Base-by-base conservation (phyloP, 495 filamentous ascomycete genomes). In the Hypoxylon fragiforme region DNA sequence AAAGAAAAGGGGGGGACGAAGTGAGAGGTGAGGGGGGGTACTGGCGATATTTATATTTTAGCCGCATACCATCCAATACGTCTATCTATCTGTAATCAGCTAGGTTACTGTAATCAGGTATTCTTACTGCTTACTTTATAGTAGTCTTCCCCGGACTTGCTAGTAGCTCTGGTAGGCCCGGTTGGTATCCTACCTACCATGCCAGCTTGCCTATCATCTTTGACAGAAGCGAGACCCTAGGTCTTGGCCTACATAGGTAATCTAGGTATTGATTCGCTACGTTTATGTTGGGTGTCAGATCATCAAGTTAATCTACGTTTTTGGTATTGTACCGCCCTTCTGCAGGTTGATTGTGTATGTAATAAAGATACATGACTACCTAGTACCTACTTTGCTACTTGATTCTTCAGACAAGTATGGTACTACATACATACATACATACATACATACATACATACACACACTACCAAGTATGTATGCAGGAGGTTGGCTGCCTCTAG, bases 31-130 rank as follows among this genome's bases (percentile, higher is more conserved):
- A 69, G 66, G 62, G 69, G n/a, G 73, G 64, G 57, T 41, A 15
- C 38, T 39, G 35, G 38, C 50, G 66, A 64, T 75, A 74, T 74
- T 76, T 77, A 77, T 74, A 68, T 65, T 42, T 48, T 58, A 57
- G 53, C 53, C 53, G 53, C 53, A 50, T 57, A 57, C 36, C 40
- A 39, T 50, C 47, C 54, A 32, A 39, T 20, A 39, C 24, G 8
- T 16, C 3, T 32, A 3, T 13, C 16, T 9, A 13, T 39, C 31
- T 13, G 28, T 20, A 35, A 12, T 46, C n/a, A n/a, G n/a, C n/a
- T n/a, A n/a, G n/a, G n/a, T n/a, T n/a, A n/a, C n/a, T n/a, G n/a
- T n/a, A n/a, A n/a, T n/a, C n/a, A n/a, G n/a, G n/a, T n/a, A n/a
- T n/a, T n/a, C n/a, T n/a, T n/a, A n/a, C n/a, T n/a, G n/a, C n/a